A percentile compares a stretch with the other conserved stretches of the same genome.
Evolutionary conservation across 306 rosid genomes (phyloP).

Genomic region (Biancaea sappan): DNA sequence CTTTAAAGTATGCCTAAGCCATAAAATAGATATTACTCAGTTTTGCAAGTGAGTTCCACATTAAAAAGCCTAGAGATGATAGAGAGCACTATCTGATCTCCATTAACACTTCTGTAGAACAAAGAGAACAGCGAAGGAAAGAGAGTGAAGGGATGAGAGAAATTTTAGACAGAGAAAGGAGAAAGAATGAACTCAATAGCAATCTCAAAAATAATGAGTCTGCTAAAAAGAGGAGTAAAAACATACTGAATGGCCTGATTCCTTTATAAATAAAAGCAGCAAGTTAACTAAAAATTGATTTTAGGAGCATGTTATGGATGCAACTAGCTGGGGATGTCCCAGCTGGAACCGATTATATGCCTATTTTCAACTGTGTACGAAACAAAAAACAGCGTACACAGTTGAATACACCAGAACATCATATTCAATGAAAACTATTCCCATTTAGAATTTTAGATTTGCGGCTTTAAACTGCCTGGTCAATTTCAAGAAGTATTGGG

Average conservation of each 20-base stretch:
- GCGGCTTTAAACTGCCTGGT: not conserved
- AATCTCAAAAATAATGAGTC: too few relatives aligned
- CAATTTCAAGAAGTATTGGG: not conserved
- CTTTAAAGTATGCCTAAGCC: not conserved
- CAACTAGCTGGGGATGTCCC: not conserved
- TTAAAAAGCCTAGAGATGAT: not conserved
- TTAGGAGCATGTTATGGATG: not conserved
- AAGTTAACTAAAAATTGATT: not conserved
- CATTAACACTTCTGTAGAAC: not conserved
- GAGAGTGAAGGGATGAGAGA: too few relatives aligned
- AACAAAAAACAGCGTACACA: not conserved
- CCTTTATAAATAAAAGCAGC: not conserved
- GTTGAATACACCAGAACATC: slow-evolving; percentile 1
- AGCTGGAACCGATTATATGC: not conserved
- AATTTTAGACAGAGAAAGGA: too few relatives aligned
- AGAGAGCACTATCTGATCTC: not conserved
- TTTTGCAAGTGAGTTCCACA: not conserved
- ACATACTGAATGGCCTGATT: not conserved
- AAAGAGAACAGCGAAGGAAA: not conserved
- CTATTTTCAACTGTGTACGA: not conserved
- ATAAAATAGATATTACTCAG: not conserved
- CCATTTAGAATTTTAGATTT: slow-evolving; percentile 1
- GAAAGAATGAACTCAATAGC: too few relatives aligned
- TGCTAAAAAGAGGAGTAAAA: not conserved
- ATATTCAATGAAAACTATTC: not conserved